Conservation (phyloP, 768 basidiomycete species). For the Erythrobasidium yunnanense region DNA sequence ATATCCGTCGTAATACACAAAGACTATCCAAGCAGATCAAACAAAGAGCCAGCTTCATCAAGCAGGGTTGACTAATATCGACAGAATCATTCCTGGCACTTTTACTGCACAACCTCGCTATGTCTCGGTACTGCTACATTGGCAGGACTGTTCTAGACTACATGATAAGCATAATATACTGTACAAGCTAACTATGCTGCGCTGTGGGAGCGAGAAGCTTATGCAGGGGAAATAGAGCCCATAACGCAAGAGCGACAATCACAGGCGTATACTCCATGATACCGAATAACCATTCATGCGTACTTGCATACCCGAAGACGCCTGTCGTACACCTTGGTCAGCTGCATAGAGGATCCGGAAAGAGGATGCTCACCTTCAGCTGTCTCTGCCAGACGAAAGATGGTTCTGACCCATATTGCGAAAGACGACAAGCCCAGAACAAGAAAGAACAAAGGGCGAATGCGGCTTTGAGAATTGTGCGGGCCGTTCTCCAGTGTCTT, state of each 20-base stretch:
- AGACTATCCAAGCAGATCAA: too few species aligned
- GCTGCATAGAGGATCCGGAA: background rate
- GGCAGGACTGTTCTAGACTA: too few species aligned
- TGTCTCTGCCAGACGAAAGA: conserved; percentile 42
- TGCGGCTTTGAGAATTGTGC: too few species aligned
- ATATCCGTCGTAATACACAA: too few species aligned
- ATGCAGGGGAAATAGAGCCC: conserved; percentile 17
- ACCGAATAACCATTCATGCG: conserved; percentile 19
- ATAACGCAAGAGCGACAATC: background rate
- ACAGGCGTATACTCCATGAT: conserved; percentile 17
- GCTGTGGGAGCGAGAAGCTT: too few species aligned
- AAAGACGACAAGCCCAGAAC: conserved; percentile 36
- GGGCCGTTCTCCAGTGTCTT: background rate
- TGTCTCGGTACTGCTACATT: too few species aligned
- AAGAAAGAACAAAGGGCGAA: conserved; percentile 32
- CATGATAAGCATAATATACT: too few species aligned
- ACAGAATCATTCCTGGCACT: too few species aligned
- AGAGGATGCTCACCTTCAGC: conserved; percentile 38
- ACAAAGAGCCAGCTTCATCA: too few species aligned
- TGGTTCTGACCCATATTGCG: conserved; percentile 40
- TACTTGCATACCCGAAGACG: conserved; percentile 24
- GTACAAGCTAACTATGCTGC: too few species aligned
- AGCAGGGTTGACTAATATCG: too few species aligned
- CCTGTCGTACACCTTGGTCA: background rate
- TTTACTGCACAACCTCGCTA: too few species aligned